Base-by-base conservation (phyloP, 192 early-diverging fungal species). In the Podila minutissima region DNA sequence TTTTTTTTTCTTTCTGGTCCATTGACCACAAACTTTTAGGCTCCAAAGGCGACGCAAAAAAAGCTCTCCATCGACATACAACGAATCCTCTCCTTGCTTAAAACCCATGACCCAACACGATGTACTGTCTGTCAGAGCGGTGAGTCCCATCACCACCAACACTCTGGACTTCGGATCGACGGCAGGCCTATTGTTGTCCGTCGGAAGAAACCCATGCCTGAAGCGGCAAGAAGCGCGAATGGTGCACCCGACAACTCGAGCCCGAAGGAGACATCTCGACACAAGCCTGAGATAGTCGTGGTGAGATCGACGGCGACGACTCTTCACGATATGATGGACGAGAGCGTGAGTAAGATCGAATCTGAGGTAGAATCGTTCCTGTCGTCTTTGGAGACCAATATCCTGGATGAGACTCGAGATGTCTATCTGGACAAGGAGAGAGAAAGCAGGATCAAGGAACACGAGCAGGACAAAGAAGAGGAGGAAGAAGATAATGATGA, bases 101-200 rank as follows among this genome's bases (percentile, higher is more conserved):
- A 79, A 51, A 58, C 59, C 1, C 75, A 79, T 35, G 66, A 79
- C 33, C 69, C 75, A 2, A 67, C n/a, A 1, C 64, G 75, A 38
- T 79, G 75, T 19, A 79, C 75, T 17, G 75, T 79, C 1, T 79
- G 75, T 26, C 71, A 69, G 6, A 67, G 67, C 48, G 75, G 75
- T 0, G 74, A 63, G 10, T 20, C 62, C 11, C 59, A 59, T 48
- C 61, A 55, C 3, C 73, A 68, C 5, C 48, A n/a, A 8, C 48
- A 48, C 8, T 31, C 15, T 57, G 35, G 31, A 57, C 33, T 69
- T 28, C 59, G 24, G 17, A 60, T 60, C 28, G 58, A 50, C 48
- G 59, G 69, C 11, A 71, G 28, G 53, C 66, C 66, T 5, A 22
- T 59, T 55, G 11, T 53, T 29, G 35, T 71, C 20, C 59, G 48